phyloP scores from a whole-genome alignment of 495 filamentous ascomycete genomes.

The Penicillium subrubescens region DNA sequence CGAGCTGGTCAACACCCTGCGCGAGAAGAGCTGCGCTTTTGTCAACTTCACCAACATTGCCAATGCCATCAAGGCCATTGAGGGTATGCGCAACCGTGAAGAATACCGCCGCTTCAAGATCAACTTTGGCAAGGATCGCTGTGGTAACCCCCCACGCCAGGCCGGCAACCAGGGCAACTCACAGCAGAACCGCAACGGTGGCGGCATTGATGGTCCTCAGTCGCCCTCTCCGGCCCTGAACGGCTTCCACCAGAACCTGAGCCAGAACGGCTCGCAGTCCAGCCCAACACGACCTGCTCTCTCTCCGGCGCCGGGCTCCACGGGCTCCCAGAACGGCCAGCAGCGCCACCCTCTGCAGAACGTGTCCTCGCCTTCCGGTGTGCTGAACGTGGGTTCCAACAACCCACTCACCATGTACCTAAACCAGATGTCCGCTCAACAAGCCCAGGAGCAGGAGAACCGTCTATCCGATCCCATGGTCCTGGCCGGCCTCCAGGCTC shows the following conservation, averaged over 20 bases:
- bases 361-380: conserved; percentile 61
- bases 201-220: conserved; percentile 60
- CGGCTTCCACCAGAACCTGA: conserved; percentile 51
- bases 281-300: conserved; percentile 65
- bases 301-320: conserved; percentile 59
- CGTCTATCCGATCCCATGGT: conserved; percentile 51
- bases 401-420: conserved; percentile 97
- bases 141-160: conserved; percentile 94
- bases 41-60: conserved; percentile 99
- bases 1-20: conserved; percentile 92
- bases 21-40: conserved; percentile 99
- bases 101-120: conserved; percentile 99
- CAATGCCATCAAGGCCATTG: conserved; percentile 98
- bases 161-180: conserved; percentile 51
- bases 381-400: conserved; percentile 76
- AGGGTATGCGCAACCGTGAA: conserved; percentile 89
- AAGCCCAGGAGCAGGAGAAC: conserved; percentile 64
- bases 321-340: conserved; percentile 54
- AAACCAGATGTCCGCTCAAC: conserved; percentile 79
- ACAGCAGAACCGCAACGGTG: conserved; percentile 59
- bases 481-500: conserved; percentile 60
- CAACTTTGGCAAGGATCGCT: conserved; percentile 98
- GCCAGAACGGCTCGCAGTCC: conserved; percentile 65
- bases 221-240: conserved; percentile 59
- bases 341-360: conserved; percentile 54